Evolutionary conservation across 805 yeast genomes (phyloP).

Genomic region (Metschnikowia lachancei): DNA sequence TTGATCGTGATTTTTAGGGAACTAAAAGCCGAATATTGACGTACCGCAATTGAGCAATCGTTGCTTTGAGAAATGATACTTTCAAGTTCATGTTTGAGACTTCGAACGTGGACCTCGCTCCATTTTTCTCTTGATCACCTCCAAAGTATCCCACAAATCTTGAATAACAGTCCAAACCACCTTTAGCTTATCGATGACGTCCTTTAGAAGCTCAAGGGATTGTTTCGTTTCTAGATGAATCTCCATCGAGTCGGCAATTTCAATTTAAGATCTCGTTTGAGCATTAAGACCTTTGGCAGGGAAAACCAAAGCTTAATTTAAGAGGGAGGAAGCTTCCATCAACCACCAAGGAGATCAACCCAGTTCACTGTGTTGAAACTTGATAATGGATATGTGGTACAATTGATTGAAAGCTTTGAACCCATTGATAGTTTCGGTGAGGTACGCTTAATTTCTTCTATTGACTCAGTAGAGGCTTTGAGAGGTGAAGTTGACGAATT

Average conservation of each 20-base stretch:
- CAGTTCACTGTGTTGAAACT: no score
- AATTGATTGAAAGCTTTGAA: no score
- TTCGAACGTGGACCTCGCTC: conserved; percentile 45
- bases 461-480: no score
- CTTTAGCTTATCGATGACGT: conserved; percentile 55
- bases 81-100: conserved; percentile 49
- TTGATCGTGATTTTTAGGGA: conserved; percentile 49
- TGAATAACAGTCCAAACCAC: conserved; percentile 65
- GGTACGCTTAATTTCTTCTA: no score
- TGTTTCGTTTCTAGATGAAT: conserved; percentile 28
- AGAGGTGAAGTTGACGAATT: no score
- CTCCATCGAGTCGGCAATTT: conserved; percentile 29
- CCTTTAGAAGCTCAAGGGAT: conserved; percentile 31
- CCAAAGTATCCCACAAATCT: conserved; percentile 46
- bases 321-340: no score
- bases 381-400: no score
- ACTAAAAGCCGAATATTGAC: conserved; percentile 69
- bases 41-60: conserved; percentile 52
- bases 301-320: no score
- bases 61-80: conserved; percentile 46
- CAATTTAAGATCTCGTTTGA: conserved; percentile 1
- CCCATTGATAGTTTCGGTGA: no score
- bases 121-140: conserved; percentile 46
- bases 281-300: conserved; percentile 26
- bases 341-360: no score